Evolutionary conservation across 306 rosid genomes (phyloP), one percentile per base, ranked within the genome.

Genomic region (Pterocarpus macrocarpus): DNA sequence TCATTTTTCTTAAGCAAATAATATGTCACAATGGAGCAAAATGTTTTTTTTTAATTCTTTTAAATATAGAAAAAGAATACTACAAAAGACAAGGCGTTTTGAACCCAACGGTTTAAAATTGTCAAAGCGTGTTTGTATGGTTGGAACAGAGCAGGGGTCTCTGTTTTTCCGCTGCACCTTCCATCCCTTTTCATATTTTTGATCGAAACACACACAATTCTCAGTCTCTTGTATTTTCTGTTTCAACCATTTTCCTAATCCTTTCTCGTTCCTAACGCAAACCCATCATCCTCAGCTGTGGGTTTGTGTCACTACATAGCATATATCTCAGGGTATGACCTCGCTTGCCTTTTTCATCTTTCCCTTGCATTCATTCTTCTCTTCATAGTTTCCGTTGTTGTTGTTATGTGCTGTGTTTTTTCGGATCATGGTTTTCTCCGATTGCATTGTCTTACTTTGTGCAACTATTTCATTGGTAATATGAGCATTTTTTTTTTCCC

Each of bases 301-400:
- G 85, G 87, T 86, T 86, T 86, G 87, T 83, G 83, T 80, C 9
- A 75, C 15, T 8, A 61, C 72, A 16, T 67, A 41, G 3, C 74
- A 22, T 49, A 12, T 62, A 65, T 74, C 68, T 64, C 64, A 69
- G 87, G 84, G 47, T 43, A 43, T 78, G 50, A 5, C 56, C 4
- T 41, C 8, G 75, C 41, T n/a, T 10, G 72, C 6, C 16, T 66
- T 66, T 32, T 47, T 39, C 44, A 30, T 15, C 17, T 41, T 14
- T 49, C 11, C 12, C 33, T 9, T 49, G 11, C 56, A 32, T 65
- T 17, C 79, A 62, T 53, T 59, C 39, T 64, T 17, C 45, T 36
- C 28, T 41, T 39, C 4, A 10, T 41, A 49, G 14, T 66, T 73
- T 30, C 53, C 16, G 11, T 33, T 63, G 43, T 63, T 14, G 35